Evolutionary conservation across 352 stramenopile genomes (phyloP).

Genomic region (Pythium rishiriense): DNA sequence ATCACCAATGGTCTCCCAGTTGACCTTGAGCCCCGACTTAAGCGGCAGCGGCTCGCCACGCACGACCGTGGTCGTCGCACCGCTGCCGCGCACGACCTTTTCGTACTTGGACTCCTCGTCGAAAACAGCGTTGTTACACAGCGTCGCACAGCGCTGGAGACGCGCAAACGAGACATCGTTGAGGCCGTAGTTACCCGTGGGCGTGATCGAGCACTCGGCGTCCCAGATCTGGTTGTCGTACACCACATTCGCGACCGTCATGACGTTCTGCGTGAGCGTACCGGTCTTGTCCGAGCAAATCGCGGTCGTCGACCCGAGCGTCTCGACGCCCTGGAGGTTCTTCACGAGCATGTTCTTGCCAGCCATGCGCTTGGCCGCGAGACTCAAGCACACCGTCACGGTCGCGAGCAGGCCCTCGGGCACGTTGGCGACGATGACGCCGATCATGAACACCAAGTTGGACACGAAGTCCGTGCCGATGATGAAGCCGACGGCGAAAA

Average conservation of each 20-base stretch:
- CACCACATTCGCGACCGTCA: conserved; percentile 85
- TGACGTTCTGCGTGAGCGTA: conserved; percentile 88
- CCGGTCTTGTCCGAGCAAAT: conserved; percentile 94
- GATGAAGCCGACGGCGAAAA: conserved; percentile 39
- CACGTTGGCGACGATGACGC: conserved; percentile 92
- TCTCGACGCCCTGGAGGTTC: conserved; percentile 93
- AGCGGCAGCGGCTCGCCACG: conserved; percentile 32
- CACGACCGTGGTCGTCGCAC: conserved; percentile 14
- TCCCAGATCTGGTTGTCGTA: conserved; percentile 78
- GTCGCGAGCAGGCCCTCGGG: conserved; percentile 91
- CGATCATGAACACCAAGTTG: conserved; percentile 89
- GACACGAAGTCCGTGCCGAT: conserved; percentile 32
- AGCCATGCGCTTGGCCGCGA: conserved; percentile 89
- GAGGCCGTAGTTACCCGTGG: conserved; percentile 53
- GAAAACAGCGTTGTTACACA: conserved; percentile 92
- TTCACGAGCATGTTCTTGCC: conserved; percentile 93
- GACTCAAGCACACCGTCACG: conserved; percentile 91
- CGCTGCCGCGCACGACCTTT: conserved; percentile 30
- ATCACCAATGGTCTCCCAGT: conserved; percentile 44
- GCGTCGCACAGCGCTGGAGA: conserved; percentile 81
- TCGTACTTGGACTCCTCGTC: conserved; percentile 78
- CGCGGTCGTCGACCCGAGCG: conserved; percentile 88
- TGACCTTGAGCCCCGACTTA: conserved; percentile 38
- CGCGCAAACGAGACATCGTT: conserved; percentile 49
- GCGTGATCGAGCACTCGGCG: conserved; percentile 75